Base-by-base conservation (phyloP, 331 rosid genomes). In the Pyrus hybrid region DNA sequence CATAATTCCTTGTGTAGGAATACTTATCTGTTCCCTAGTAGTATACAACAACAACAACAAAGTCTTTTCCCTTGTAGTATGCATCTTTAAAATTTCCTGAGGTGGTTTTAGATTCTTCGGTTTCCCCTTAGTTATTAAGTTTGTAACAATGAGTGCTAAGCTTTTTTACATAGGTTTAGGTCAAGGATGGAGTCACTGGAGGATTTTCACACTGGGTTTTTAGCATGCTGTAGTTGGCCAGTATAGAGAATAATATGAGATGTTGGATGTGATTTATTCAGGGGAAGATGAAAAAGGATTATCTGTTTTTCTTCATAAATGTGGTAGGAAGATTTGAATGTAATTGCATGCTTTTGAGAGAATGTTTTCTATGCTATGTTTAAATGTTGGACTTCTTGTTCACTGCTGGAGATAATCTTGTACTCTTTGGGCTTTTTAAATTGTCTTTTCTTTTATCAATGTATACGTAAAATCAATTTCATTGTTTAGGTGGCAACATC, bases 401-500 rank as follows among this genome's bases (percentile, higher is more conserved):
- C 32, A 53, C 51, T 54, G 26, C 65, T 30, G 65, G 30, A 32
- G 10, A 16, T 54, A 20, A 54, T 70, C 8, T 49, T 73, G 66
- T 68, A 33, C 37, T 53, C 11, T 14, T 71, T 57, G 71, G 14
- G 66, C 71, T 49, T 51, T 32, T 28, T 70, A 23, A 37, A 29
- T 20, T 2, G 5, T 71, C 20, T 32, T 51, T 70, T 25, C 61
- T 35, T 56, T 18, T 29, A 61, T 49, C 72, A 41, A 26, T 64
- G 17, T 47, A 73, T 79, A 35, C 68, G 25, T 33, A 23, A 71
- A 26, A 78, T 49, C 45, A 63, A 43, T 81, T 60, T 29, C 49
- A 43, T 75, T 87, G 56, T 83, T 84, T 87, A 95, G 97, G 96
- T 86, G 69, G 97, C 93, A 22, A 22, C 92, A 28, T 95, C 97